phyloP scores from a whole-genome alignment of 441 rosid genomes.

The Populus tomentosa region DNA sequence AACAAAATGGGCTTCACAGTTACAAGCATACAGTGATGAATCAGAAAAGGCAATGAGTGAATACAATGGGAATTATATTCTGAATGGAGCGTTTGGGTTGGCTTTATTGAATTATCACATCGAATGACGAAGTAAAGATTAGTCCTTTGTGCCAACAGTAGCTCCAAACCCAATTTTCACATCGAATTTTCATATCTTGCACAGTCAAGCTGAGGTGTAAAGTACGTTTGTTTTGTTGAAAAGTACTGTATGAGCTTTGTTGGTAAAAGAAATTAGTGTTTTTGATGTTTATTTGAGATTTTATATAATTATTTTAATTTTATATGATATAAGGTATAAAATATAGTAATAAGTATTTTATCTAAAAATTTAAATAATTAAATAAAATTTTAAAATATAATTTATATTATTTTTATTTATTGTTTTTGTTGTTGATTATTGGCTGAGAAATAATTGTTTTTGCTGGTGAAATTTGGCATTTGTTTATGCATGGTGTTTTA shows the following conservation, averaged over 20 bases:
- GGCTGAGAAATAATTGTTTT: too few species aligned
- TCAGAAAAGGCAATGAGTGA: conserved; percentile 31
- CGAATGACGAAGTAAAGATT: conserved; percentile 62
- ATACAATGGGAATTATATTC: conserved; percentile 31
- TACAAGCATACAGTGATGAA: conserved; percentile 39
- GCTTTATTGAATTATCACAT: conserved; percentile 71
- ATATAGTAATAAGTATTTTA: too few species aligned
- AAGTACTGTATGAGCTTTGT: background rate
- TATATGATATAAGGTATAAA: too few species aligned
- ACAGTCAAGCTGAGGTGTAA: conserved; percentile 51
- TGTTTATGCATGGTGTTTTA: too few species aligned
- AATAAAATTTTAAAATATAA: too few species aligned
- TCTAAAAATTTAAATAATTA: too few species aligned
- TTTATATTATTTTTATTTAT: too few species aligned
- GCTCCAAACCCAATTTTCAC: conserved; percentile 84
- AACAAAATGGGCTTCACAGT: conserved; percentile 43
- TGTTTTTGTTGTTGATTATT: background rate
- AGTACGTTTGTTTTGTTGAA: background rate
- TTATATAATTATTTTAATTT: too few species aligned
- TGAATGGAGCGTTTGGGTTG: conserved; percentile 56
- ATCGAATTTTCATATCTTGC: conserved; percentile 69
- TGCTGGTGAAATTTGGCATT: too few species aligned
- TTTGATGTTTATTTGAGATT: too few species aligned
- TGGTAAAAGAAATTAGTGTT: background rate
- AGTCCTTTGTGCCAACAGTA: conserved; percentile 72